These are phyloP conservation scores for Boletus sp. DNA, from an alignment of 1,284 basidiomycete genomes.

Conservation along the genomic window DNA sequence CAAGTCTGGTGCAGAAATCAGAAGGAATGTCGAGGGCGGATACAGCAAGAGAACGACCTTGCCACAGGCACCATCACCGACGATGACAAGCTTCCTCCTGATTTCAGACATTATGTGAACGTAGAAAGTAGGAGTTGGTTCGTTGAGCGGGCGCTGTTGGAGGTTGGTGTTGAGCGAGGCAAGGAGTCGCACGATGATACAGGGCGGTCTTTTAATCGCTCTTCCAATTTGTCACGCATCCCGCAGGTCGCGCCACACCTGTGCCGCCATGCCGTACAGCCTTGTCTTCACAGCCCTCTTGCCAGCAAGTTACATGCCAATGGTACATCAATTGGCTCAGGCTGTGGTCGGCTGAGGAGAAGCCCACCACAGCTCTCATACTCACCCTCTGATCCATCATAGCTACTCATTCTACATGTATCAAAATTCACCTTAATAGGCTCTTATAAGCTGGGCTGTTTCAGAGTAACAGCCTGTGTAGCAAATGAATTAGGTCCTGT, in stretches of 20 bases:
- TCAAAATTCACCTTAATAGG: slow-evolving; percentile 29
- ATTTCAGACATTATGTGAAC: slow-evolving; percentile 59
- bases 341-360: slow-evolving; percentile 9
- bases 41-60: slow-evolving; percentile 44
- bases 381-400: slow-evolving; percentile 32
- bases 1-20: slow-evolving; percentile 54
- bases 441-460: slow-evolving; percentile 4
- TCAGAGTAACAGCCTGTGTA: slow-evolving; percentile 7
- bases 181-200: slow-evolving; percentile 37
- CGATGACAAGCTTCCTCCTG: slow-evolving; percentile 76
- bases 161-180: slow-evolving; percentile 38
- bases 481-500: too few species aligned
- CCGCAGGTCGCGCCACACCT: slow-evolving; percentile 32
- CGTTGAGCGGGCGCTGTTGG: slow-evolving; percentile 34
- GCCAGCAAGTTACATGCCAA: slow-evolving; percentile 1
- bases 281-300: not conserved
- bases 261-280: slow-evolving; percentile 29
- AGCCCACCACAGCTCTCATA: slow-evolving; percentile 32
- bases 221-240: slow-evolving; percentile 29
- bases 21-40: slow-evolving; percentile 8
- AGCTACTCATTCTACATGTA: slow-evolving; percentile 36
- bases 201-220: slow-evolving; percentile 35
- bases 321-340: not conserved
- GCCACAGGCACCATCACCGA: slow-evolving; percentile 81
- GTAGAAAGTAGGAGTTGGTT: slow-evolving; percentile 33